Conservation (phyloP, 768 basidiomycete genomes). For the Tulasnella sp. region DNA sequence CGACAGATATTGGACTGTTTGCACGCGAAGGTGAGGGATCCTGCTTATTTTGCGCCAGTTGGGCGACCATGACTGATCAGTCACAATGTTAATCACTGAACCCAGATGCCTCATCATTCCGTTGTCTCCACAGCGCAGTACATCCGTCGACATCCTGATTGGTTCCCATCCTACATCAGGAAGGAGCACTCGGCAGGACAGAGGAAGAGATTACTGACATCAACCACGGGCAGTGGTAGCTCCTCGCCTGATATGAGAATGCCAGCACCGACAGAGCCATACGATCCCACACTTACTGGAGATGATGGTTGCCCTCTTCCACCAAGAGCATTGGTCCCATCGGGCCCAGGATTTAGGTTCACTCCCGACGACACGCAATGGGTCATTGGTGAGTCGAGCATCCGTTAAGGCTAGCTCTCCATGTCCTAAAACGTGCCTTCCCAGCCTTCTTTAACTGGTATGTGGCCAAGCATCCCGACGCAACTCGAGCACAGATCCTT, state of each 20-base stretch:
- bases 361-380: constrained; percentile 2
- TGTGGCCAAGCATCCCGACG: not conserved
- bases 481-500: constrained; percentile 1
- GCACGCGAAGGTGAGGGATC: constrained; percentile 1
- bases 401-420: not conserved
- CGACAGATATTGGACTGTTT: constrained; percentile 9
- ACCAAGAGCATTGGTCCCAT: constrained; percentile 1
- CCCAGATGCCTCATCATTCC: constrained; percentile 7
- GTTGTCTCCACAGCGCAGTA: constrained; percentile 8
- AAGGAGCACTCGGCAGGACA: not conserved
- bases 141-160: constrained; percentile 11
- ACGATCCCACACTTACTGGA: not conserved
- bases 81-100: not conserved
- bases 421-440: not conserved
- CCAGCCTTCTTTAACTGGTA: constrained; percentile 13
- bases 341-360: constrained; percentile 1
- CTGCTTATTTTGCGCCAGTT: not conserved
- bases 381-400: not conserved
- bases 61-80: not conserved
- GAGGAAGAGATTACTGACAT: not conserved
- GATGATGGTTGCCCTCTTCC: constrained; percentile 3
- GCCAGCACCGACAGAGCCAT: not conserved
- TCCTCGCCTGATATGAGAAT: not conserved
- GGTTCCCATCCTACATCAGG: not conserved
- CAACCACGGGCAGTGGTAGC: not conserved